These are phyloP conservation scores for Parastagonospora avenae DNA, from an alignment of 2,329 filamentous ascomycete species.

Conservation along the genomic window DNA sequence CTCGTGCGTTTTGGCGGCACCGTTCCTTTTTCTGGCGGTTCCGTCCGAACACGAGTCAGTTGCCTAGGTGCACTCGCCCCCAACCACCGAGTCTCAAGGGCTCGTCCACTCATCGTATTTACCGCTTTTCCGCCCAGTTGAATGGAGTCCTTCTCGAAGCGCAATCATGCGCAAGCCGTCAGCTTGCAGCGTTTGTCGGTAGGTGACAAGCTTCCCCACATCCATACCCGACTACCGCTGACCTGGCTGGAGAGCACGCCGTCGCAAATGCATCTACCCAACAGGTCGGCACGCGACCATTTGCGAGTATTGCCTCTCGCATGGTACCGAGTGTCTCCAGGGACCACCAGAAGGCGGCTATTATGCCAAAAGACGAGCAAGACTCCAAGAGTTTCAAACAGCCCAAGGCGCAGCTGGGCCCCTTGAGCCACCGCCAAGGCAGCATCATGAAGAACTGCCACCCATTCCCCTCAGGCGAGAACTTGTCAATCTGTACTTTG, in stretches of 20 bases:
- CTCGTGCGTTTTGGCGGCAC: background rate
- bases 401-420: slow-evolving; percentile 6
- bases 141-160: background rate
- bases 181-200: slow-evolving; percentile 28
- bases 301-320: slow-evolving; percentile 26
- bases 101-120: background rate
- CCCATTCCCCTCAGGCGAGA: slow-evolving; percentile 20
- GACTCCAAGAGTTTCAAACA: slow-evolving; percentile 12
- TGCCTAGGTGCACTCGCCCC: too few species aligned
- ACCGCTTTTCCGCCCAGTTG: background rate
- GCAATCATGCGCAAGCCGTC: slow-evolving; percentile 29
- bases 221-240: slow-evolving; percentile 2
- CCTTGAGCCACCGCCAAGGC: slow-evolving; percentile 7
- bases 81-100: too few species aligned
- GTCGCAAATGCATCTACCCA: slow-evolving; percentile 30
- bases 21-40: background rate
- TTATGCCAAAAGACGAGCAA: slow-evolving; percentile 27
- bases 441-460: slow-evolving; percentile 13
- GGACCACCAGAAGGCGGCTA: slow-evolving; percentile 30
- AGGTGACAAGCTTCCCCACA: slow-evolving; percentile 6
- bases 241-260: slow-evolving; percentile 19
- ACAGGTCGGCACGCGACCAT: slow-evolving; percentile 12
- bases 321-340: slow-evolving; percentile 25
- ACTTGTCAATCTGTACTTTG: slow-evolving; percentile 26
- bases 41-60: background rate